A percentile compares a stretch with the other conserved stretches of the same genome.
Conservation (phyloP, 768 basidiomycete species). For the Xerocomus spinulosus region DNA sequence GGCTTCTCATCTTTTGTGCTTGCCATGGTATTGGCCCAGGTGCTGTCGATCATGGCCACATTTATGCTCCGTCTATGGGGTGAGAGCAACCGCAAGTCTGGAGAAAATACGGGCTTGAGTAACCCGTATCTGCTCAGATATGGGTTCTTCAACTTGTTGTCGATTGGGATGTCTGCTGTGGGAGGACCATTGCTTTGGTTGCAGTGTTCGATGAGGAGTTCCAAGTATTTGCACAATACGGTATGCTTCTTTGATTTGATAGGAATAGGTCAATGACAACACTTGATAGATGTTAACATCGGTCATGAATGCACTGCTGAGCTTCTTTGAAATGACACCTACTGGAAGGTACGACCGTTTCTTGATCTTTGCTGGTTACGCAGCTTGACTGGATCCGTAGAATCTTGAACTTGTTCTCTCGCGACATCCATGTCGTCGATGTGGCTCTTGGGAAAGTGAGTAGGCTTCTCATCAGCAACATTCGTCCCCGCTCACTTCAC, state of each 20-base stretch:
- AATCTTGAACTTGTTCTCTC: conserved; percentile 42
- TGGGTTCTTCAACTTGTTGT: not conserved
- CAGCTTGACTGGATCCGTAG: conserved; percentile 32
- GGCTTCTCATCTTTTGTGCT: not conserved
- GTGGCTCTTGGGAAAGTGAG: not conserved
- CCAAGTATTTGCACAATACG: not conserved
- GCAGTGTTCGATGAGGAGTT: not conserved
- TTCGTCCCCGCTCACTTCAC: no score
- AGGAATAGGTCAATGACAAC: not conserved
- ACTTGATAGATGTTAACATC: conserved; percentile 56
- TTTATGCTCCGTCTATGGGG: not conserved
- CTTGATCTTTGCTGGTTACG: not conserved
- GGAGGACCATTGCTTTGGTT: not conserved
- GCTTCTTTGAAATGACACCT: conserved; percentile 89
- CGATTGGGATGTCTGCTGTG: not conserved
- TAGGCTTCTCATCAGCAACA: not conserved
- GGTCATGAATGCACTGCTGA: conserved; percentile 59
- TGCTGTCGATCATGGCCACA: not conserved
- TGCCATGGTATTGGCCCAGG: not conserved
- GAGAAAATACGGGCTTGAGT: not conserved
- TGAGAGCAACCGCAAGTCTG: not conserved
- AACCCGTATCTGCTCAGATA: not conserved
- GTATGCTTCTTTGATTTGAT: not conserved
- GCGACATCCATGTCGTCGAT: not conserved
- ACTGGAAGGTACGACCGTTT: conserved; percentile 57